Conservation (phyloP, 2,329 filamentous ascomycete genomes). For the Monosporascus ibericus region DNA sequence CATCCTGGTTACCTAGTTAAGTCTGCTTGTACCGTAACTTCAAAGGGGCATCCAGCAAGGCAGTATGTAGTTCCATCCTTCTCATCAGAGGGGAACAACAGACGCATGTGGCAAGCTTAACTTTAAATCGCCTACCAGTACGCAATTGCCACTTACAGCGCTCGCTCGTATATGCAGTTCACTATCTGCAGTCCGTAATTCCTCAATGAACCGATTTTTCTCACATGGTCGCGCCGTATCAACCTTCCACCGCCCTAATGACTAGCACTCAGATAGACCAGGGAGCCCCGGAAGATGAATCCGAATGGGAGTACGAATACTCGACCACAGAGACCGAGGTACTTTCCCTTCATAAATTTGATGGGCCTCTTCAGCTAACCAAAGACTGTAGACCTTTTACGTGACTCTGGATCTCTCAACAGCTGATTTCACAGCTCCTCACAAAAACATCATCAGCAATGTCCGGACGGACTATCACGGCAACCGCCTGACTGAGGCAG, state of each 20-base stretch:
- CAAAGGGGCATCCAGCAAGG: no score
- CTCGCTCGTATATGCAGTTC: neutral
- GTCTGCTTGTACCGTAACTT: neutral
- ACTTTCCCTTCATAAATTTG: neutral
- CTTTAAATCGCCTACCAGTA: no score
- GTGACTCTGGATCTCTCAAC: conserved; percentile 58
- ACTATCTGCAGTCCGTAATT: neutral
- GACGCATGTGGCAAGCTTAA: no score
- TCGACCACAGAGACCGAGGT: conserved; percentile 59
- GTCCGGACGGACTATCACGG: conserved; percentile 41
- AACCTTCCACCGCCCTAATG: conserved; percentile 17
- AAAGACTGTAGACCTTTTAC: conserved; percentile 51
- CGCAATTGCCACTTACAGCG: no score
- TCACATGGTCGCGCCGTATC: conserved; percentile 5
- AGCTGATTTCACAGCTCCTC: conserved; percentile 46
- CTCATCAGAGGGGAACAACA: no score
- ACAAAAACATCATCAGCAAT: conserved; percentile 31
- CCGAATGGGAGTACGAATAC: conserved; percentile 64
- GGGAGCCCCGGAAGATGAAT: conserved; percentile 37
- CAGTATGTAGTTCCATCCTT: no score
- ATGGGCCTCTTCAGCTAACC: conserved; percentile 1
- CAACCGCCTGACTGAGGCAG: conserved; percentile 26
- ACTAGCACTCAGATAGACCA: conserved; percentile 16
- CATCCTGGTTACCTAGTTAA: neutral
- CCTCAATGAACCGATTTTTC: neutral